Conservation (phyloP, 2,329 filamentous ascomycete species). For the Didymella sp. region DNA sequence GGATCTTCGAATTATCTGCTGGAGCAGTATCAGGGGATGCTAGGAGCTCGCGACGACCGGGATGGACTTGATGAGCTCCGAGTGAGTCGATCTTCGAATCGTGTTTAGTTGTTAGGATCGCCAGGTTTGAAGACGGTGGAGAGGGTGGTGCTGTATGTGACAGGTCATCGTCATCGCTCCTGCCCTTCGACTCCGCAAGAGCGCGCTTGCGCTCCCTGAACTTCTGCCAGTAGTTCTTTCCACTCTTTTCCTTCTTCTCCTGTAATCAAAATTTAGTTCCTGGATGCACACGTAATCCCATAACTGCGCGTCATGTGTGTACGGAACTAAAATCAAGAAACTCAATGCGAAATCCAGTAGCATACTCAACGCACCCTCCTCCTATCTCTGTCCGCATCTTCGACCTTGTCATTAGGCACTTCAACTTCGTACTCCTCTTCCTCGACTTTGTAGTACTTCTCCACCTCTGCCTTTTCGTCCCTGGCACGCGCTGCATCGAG, state of each 20-base stretch:
- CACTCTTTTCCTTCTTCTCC: not conserved
- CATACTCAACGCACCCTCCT: constrained; percentile 41
- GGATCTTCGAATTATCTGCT: not conserved
- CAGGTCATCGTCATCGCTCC: not conserved
- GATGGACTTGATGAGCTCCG: not conserved
- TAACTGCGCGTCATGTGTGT: no score
- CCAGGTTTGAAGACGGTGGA: not conserved
- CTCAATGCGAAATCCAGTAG: constrained; percentile 21
- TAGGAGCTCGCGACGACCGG: not conserved
- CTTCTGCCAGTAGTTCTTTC: not conserved
- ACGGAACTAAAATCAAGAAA: not conserved
- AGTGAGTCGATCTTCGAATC: not conserved
- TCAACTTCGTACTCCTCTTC: constrained; percentile 84
- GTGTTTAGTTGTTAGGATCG: not conserved
- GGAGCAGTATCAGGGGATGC: not conserved
- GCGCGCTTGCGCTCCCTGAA: not conserved
- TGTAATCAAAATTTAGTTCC: not conserved
- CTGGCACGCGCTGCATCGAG: constrained; percentile 79
- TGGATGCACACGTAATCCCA: no score
- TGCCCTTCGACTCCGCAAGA: not conserved
- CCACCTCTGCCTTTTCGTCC: constrained; percentile 72
- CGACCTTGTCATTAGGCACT: constrained; percentile 38
- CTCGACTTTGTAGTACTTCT: constrained; percentile 73
- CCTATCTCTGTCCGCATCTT: constrained; percentile 31
- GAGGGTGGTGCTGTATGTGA: not conserved